These are phyloP conservation scores for Colletotrichum zoysiae DNA, from an alignment of 2,329 filamentous ascomycete species.

Conservation along the genomic window DNA sequence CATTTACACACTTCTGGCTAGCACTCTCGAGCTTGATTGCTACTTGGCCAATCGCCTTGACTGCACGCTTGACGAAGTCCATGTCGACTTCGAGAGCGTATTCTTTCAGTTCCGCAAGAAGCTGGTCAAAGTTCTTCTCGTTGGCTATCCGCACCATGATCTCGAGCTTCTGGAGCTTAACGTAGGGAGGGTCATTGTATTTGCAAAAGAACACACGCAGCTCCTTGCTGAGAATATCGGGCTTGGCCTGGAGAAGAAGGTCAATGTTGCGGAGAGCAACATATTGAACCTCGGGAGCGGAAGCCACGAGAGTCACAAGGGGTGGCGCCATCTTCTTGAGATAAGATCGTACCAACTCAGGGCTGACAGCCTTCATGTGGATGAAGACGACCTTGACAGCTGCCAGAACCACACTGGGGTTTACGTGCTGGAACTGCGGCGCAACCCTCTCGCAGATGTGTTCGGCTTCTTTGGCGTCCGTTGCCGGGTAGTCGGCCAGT, in stretches of 20 bases:
- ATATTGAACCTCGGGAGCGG: slow-evolving; percentile 96
- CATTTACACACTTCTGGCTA: slow-evolving; percentile 95
- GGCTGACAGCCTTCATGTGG: slow-evolving; percentile 88
- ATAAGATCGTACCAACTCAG: slow-evolving; percentile 85
- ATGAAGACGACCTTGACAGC: slow-evolving; percentile 98
- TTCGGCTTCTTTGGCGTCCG: slow-evolving; percentile 95
- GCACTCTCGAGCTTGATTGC: slow-evolving; percentile 98
- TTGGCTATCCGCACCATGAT: slow-evolving; percentile 99
- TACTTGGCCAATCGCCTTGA: slow-evolving; percentile 96
- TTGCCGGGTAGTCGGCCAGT: slow-evolving; percentile 86
- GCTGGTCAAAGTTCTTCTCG: slow-evolving; percentile 94
- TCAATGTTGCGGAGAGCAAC: slow-evolving; percentile 97
- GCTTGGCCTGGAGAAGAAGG: slow-evolving; percentile 92
- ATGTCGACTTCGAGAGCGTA: slow-evolving; percentile 99
- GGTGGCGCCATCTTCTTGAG: slow-evolving; percentile 99
- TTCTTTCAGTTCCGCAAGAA: slow-evolving; percentile 94
- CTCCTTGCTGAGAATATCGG: slow-evolving; percentile 96
- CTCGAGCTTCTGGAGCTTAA: slow-evolving; percentile 97
- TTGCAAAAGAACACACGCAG: slow-evolving; percentile 99
- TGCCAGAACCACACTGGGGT: slow-evolving; percentile 95
- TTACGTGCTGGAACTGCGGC: slow-evolving; percentile 98
- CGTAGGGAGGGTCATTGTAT: slow-evolving; percentile 97
- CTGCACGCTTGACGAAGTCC: slow-evolving; percentile 95
- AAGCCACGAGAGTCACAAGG: slow-evolving; percentile 92
- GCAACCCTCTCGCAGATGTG: slow-evolving; percentile 97